Conservation (phyloP, 2,329 filamentous ascomycete genomes). For the Botryotinia calthae region DNA sequence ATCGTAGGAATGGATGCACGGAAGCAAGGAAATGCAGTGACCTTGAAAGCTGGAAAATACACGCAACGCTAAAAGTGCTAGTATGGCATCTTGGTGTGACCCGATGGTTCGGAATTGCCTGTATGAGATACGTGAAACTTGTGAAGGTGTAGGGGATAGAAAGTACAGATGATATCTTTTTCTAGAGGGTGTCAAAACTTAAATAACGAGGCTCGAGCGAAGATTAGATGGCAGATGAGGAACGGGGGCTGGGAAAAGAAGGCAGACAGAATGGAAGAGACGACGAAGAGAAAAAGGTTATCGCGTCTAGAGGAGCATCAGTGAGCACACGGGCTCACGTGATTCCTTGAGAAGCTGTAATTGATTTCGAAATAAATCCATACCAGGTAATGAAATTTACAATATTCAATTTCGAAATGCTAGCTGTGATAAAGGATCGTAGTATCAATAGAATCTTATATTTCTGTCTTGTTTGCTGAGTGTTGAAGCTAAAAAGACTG, state of each 20-base stretch:
- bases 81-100: not conserved
- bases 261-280: not conserved
- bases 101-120: slow-evolving; percentile 10
- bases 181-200: not conserved
- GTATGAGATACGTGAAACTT: not conserved
- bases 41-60: slow-evolving; percentile 13
- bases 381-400: not conserved
- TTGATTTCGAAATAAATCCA: not conserved
- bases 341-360: not conserved
- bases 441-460: not conserved
- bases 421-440: not conserved
- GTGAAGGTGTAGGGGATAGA: not conserved
- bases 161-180: not conserved
- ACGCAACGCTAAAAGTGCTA: slow-evolving; percentile 8
- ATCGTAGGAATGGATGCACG: not conserved
- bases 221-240: not conserved
- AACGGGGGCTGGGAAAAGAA: not conserved
- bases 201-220: not conserved
- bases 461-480: not conserved
- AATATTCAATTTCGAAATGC: not conserved
- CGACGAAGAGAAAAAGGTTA: not conserved
- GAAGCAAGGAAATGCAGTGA: slow-evolving; percentile 1
- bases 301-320: not conserved
- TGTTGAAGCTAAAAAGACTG: not conserved
- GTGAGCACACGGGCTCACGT: not conserved